Conservation (phyloP, 2,329 filamentous ascomycete genomes). For the Pseudogymnoascus destructans region DNA sequence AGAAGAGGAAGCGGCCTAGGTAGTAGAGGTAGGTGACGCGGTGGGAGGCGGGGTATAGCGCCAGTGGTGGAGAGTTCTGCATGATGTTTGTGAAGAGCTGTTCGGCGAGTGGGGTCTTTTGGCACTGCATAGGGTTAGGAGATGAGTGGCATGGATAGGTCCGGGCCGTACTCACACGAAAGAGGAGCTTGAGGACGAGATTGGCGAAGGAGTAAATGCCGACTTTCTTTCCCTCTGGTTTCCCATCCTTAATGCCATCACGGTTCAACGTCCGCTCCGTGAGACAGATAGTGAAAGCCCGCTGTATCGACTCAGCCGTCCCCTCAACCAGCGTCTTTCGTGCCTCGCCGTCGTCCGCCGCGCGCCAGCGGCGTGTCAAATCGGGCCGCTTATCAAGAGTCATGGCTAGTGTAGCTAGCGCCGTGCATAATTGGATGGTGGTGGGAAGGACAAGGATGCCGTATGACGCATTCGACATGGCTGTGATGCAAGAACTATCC, state of each 20-base stretch:
- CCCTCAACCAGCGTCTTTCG: constrained; percentile 72
- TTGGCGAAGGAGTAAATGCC: constrained; percentile 91
- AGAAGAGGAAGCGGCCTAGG: constrained; percentile 78
- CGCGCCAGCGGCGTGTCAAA: constrained; percentile 51
- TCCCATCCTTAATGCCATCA: constrained; percentile 40
- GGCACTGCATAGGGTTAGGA: constrained; percentile 38
- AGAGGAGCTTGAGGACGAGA: constrained; percentile 74
- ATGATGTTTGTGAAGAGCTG: constrained; percentile 85
- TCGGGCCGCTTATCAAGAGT: constrained; percentile 70
- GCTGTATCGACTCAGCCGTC: constrained; percentile 78
- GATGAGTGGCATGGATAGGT: neutral
- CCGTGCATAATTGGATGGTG: constrained; percentile 67
- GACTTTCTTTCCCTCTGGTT: constrained; percentile 69
- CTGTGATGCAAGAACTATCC: constrained; percentile 64
- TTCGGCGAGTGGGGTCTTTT: constrained; percentile 69
- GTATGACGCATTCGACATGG: constrained; percentile 64
- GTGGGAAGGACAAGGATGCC: constrained; percentile 74
- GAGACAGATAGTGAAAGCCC: constrained; percentile 81
- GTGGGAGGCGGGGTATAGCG: constrained; percentile 71
- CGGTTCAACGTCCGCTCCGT: constrained; percentile 62
- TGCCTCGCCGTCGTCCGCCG: constrained; percentile 43
- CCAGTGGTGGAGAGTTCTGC: constrained; percentile 66
- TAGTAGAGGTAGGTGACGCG: constrained; percentile 91
- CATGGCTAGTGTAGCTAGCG: constrained; percentile 72
- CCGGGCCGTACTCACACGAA: constrained; percentile 46